phyloP scores from a whole-genome alignment of 2,329 filamentous ascomycete genomes.

The Zalaria sp. region DNA sequence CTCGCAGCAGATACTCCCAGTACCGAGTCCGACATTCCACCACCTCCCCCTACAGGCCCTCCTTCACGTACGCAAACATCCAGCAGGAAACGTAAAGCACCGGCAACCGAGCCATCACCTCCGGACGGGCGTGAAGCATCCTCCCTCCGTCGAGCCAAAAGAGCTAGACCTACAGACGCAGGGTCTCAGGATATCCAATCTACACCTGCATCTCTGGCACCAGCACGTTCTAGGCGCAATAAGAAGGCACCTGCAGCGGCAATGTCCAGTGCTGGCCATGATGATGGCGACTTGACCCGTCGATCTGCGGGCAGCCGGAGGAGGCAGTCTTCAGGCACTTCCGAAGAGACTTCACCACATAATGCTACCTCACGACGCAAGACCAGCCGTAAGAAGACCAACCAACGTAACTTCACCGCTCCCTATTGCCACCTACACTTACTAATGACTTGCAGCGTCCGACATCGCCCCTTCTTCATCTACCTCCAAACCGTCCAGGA shows the following conservation, averaged over 20 bases:
- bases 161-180: conserved; percentile 34
- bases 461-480: conserved; percentile 12
- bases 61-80: conserved; percentile 32
- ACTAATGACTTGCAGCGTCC: conserved; percentile 21
- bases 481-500: conserved; percentile 17
- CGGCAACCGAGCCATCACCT: conserved; percentile 37
- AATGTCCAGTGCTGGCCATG: conserved; percentile 65
- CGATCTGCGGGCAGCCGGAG: conserved; percentile 12
- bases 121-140: conserved; percentile 22
- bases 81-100: conserved; percentile 61
- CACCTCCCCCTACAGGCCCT: conserved; percentile 27
- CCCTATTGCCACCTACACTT: conserved; percentile 2
- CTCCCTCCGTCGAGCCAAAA: conserved; percentile 21
- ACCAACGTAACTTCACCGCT: conserved; percentile 30
- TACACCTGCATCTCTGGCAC: conserved; percentile 21
- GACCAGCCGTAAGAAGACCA: conserved; percentile 55
- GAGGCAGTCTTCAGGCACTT: conserved; percentile 50
- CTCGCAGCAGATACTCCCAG: conserved; percentile 50
- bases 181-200: conserved; percentile 16
- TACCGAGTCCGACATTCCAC: conserved; percentile 22
- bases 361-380: conserved; percentile 53
- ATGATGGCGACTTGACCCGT: conserved; percentile 3
- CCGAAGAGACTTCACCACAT: conserved; percentile 45
- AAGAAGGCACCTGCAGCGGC: conserved; percentile 27
- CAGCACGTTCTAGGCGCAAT: conserved; percentile 44